Conservation (phyloP, 208 protist species). For the Leishmania mexicana region DNA sequence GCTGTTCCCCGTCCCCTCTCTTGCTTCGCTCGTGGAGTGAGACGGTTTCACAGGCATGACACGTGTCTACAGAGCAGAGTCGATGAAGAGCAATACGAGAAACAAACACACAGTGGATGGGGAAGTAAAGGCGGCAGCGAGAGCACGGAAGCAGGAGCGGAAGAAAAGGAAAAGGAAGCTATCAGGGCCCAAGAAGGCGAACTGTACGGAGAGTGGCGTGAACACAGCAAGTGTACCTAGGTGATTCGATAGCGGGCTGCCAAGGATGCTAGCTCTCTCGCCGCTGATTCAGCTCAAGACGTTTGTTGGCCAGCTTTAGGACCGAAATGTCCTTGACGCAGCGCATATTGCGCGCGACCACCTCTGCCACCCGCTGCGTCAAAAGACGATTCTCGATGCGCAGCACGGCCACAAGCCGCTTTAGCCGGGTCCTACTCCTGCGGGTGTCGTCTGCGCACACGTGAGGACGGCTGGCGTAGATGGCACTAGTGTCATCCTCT, state of each 20-base stretch:
- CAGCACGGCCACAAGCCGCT: constrained; percentile 21
- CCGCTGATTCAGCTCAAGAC: background rate
- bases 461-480: background rate
- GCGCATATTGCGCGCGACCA: constrained; percentile 31
- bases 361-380: constrained; percentile 23
- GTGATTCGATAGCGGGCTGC: background rate
- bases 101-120: background rate
- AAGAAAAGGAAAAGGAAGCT: constrained; percentile 3
- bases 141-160: background rate
- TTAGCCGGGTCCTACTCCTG: constrained; percentile 4
- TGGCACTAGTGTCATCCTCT: constrained; percentile 1
- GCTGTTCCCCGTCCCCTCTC: background rate
- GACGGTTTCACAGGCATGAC: background rate
- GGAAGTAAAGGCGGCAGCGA: background rate
- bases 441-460: background rate
- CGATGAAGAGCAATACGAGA: background rate
- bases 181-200: background rate
- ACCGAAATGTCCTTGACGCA: constrained; percentile 31
- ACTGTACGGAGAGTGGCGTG: background rate
- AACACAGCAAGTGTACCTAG: background rate
- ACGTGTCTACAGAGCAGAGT: background rate
- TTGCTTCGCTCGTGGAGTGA: background rate
- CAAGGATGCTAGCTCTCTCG: background rate
- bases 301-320: constrained; percentile 21
- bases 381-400: constrained; percentile 36